Percentiles rank a stretch among this genome's conserved stretches.
Conservation (phyloP, 495 filamentous ascomycete genomes). For the Choiromyces venosus region DNA sequence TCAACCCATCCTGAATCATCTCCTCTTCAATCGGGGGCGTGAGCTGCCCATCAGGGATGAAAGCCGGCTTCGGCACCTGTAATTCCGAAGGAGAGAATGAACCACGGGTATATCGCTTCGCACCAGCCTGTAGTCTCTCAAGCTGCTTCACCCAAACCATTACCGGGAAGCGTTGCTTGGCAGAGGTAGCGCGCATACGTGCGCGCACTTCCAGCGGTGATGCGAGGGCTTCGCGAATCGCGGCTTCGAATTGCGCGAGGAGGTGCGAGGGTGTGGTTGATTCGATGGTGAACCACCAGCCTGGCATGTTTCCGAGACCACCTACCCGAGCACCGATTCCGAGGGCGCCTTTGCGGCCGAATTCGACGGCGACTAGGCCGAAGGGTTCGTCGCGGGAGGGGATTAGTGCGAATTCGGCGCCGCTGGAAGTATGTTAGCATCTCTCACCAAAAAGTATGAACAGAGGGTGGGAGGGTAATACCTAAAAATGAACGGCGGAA, state of each 20-base stretch:
- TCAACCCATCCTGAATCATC: background rate
- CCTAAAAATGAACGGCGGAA: conserved; percentile 65
- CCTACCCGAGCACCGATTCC: conserved; percentile 64
- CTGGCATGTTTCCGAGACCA: conserved; percentile 75
- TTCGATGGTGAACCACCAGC: conserved; percentile 68
- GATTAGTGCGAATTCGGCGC: conserved; percentile 73
- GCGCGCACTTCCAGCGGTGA: conserved; percentile 56
- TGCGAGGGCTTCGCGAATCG: conserved; percentile 61
- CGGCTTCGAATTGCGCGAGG: conserved; percentile 64
- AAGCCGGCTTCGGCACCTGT: background rate
- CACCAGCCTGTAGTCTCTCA: conserved; percentile 57
- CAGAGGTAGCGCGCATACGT: conserved; percentile 69
- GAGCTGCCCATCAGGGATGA: background rate
- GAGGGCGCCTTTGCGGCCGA: conserved; percentile 70
- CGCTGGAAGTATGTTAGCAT: conserved; percentile 45
- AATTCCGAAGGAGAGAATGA: background rate
- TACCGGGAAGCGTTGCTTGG: conserved; percentile 70
- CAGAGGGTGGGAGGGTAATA: background rate
- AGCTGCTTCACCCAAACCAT: conserved; percentile 62
- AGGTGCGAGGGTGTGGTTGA: conserved; percentile 65
- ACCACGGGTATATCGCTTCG: background rate
- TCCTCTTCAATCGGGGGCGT: background rate
- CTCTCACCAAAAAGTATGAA: background rate
- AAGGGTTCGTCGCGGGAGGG: conserved; percentile 77
- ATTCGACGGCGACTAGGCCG: conserved; percentile 75